Conservation (phyloP, 306 rosid species). For the Quercus variabilis region DNA sequence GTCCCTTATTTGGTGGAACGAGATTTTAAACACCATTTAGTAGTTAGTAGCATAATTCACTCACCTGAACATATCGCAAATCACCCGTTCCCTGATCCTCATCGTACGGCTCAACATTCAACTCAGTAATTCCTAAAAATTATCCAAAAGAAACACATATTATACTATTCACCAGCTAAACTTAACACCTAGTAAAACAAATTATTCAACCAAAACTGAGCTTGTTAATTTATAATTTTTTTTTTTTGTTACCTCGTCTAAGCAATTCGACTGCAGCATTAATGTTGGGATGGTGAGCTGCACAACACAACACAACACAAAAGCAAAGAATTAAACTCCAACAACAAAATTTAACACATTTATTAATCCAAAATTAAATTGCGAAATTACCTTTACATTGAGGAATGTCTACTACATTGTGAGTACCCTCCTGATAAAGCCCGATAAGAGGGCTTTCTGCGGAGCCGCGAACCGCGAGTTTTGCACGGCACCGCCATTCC, state of each 20-base stretch:
- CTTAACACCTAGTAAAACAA: neutral
- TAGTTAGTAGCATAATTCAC: neutral
- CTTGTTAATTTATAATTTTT: neutral
- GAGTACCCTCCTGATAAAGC: slow-evolving; percentile 90
- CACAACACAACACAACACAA: neutral
- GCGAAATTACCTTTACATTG: slow-evolving; percentile 59
- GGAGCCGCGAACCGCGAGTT: slow-evolving; percentile 87
- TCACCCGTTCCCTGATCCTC: slow-evolving; percentile 87
- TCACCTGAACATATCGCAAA: slow-evolving; percentile 85
- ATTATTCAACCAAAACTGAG: neutral
- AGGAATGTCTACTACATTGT: slow-evolving; percentile 82
- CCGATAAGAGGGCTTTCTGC: slow-evolving; percentile 63
- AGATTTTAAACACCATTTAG: too few species aligned
- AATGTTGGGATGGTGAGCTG: slow-evolving; percentile 97
- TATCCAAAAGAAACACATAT: slow-evolving; percentile 3
- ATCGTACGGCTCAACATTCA: slow-evolving; percentile 58
- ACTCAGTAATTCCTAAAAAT: slow-evolving; percentile 59
- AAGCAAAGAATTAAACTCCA: slow-evolving; percentile 1
- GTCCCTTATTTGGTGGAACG: too few species aligned
- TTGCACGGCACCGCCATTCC: slow-evolving; percentile 98
- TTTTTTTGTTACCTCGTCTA: slow-evolving; percentile 40
- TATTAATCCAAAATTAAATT: neutral
- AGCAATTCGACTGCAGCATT: slow-evolving; percentile 83
- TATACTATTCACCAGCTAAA: neutral
- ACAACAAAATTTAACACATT: neutral